Percentiles rank a stretch among this genome's conserved stretches.
These are phyloP conservation scores for Endotrypanum monterogeii DNA, from an alignment of 208 protist genomes.

Conservation along the genomic window DNA sequence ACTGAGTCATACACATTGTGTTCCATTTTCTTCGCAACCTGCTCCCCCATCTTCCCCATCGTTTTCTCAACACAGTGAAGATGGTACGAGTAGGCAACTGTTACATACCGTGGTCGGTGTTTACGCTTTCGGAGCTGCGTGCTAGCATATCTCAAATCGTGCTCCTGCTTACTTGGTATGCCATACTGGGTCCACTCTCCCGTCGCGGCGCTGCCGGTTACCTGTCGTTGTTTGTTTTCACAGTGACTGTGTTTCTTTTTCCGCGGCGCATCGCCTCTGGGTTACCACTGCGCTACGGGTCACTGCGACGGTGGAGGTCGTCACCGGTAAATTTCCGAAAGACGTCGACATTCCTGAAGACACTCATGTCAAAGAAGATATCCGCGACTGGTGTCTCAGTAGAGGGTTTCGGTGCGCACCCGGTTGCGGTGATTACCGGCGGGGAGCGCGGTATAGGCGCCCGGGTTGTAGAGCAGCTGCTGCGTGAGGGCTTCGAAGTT, in stretches of 20 bases:
- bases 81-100: slow-evolving; percentile 32
- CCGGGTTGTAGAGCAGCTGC: slow-evolving; percentile 41
- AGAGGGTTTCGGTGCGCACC: slow-evolving; percentile 9
- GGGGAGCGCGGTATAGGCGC: slow-evolving; percentile 52
- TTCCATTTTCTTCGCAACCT: neutral
- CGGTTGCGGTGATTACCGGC: slow-evolving; percentile 48
- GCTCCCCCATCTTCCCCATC: too few species aligned
- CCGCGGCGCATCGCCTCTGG: slow-evolving; percentile 52
- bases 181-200: slow-evolving; percentile 10
- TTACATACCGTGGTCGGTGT: slow-evolving; percentile 39
- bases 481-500: slow-evolving; percentile 34
- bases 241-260: slow-evolving; percentile 40
- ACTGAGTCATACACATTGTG: neutral
- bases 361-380: slow-evolving; percentile 12
- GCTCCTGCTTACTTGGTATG: slow-evolving; percentile 15
- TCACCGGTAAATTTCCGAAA: slow-evolving; percentile 43
- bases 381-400: neutral
- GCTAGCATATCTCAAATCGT: slow-evolving; percentile 35
- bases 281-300: slow-evolving; percentile 35
- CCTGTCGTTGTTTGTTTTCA: slow-evolving; percentile 14
- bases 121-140: slow-evolving; percentile 39
- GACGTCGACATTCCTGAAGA: slow-evolving; percentile 34
- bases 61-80: neutral
- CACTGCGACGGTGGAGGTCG: slow-evolving; percentile 32
- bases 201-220: slow-evolving; percentile 6